Evolutionary conservation across 305 asterid species (phyloP).

Genomic region (Plantago lanceolata): DNA sequence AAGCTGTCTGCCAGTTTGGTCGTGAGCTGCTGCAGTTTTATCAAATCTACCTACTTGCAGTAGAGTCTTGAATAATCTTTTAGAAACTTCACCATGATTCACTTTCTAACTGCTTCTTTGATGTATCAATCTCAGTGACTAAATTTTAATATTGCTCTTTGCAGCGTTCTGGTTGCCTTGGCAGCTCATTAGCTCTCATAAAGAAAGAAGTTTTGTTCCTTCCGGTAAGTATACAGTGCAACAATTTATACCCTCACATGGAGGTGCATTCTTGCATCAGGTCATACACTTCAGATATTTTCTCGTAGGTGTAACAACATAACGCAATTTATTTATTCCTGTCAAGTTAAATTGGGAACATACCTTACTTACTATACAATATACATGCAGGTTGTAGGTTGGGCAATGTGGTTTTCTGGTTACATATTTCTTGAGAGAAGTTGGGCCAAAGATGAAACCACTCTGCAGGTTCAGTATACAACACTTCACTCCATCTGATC

Average conservation of each 20-base stretch:
- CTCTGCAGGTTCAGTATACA: constrained; percentile 45
- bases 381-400: constrained; percentile 59
- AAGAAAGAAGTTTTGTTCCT: constrained; percentile 50
- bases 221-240: constrained; percentile 48
- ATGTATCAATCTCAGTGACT: constrained; percentile 17
- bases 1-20: not conserved
- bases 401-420: constrained; percentile 84
- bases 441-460: constrained; percentile 69
- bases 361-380: not conserved
- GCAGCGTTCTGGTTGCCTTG: constrained; percentile 80
- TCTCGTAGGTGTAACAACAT: not conserved
- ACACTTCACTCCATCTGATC: constrained; percentile 12
- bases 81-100: constrained; percentile 1
- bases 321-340: not conserved
- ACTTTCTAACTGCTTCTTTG: not conserved
- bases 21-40: not conserved
- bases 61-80: not conserved
- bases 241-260: not conserved
- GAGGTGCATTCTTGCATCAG: not conserved
- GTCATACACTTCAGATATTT: not conserved
- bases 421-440: constrained; percentile 60
- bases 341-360: not conserved
- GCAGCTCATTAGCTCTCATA: constrained; percentile 58
- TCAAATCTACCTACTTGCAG: not conserved
- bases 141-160: constrained; percentile 24